phyloP scores from a whole-genome alignment of 2,329 filamentous ascomycete genomes.

The Pseudocercospora vitis region DNA sequence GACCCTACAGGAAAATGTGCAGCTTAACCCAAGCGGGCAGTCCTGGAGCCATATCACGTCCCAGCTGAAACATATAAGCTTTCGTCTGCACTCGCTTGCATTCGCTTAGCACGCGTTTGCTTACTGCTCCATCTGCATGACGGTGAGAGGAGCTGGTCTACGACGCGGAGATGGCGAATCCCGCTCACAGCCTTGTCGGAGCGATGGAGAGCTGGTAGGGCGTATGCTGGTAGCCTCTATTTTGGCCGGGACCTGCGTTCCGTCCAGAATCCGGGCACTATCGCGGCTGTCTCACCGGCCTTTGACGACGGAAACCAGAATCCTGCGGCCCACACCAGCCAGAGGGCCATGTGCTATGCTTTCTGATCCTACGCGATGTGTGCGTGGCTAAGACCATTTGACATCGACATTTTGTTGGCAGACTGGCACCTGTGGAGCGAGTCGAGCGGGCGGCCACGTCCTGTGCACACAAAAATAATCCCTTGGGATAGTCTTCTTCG shows the following conservation, averaged over 20 bases:
- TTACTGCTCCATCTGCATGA: not conserved
- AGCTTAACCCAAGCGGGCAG: not conserved
- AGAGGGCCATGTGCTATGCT: constrained; percentile 2
- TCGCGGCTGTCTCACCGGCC: not conserved
- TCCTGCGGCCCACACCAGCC: not conserved
- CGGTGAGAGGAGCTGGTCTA: not conserved
- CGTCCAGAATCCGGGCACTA: not conserved
- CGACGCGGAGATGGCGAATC: not conserved
- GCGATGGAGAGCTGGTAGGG: not conserved
- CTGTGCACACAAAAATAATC: not conserved
- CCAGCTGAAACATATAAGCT: constrained; percentile 10
- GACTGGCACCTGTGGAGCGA: not conserved
- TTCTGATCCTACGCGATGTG: not conserved
- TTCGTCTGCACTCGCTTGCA: constrained; percentile 12
- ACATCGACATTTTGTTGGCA: not conserved
- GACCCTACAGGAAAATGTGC: not conserved
- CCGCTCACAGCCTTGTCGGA: not conserved
- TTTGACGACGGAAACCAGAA: not conserved
- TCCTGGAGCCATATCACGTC: not conserved
- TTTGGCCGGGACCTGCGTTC: not conserved
- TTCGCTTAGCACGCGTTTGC: constrained; percentile 8
- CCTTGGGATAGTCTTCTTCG: not conserved
- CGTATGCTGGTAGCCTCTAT: not conserved
- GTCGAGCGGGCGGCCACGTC: not conserved
- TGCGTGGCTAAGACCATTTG: not conserved